Percentiles rank a stretch among this genome's conserved stretches.
Evolutionary conservation across 1,139 yeast genomes (phyloP).

Genomic region (Taphrina confusa): DNA sequence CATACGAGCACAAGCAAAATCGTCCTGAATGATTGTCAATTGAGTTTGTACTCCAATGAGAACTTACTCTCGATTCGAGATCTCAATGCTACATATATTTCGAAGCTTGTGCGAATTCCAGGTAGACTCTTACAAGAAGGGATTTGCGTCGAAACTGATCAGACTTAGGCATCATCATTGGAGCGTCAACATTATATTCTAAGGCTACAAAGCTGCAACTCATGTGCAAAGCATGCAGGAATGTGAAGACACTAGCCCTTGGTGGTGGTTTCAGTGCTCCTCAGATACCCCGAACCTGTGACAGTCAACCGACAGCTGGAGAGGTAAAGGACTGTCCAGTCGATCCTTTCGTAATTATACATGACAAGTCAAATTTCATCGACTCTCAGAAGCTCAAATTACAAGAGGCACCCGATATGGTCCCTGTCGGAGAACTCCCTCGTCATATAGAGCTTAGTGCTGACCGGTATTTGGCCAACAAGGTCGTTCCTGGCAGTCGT

Average conservation of each 20-base stretch:
- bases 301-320: conserved; percentile 57
- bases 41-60: conserved; percentile 73
- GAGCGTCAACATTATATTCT: conserved; percentile 85
- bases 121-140: conserved; percentile 51
- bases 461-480: conserved; percentile 85
- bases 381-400: conserved; percentile 93
- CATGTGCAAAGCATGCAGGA: conserved; percentile 86
- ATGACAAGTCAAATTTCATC: conserved; percentile 85
- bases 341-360: conserved; percentile 91
- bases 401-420: conserved; percentile 96
- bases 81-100: conserved; percentile 81
- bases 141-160: neutral
- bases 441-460: conserved; percentile 85
- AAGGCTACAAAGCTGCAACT: conserved; percentile 82
- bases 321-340: conserved; percentile 73
- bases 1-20: conserved; percentile 54
- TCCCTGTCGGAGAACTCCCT: conserved; percentile 99
- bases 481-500: conserved; percentile 91
- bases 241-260: conserved; percentile 66
- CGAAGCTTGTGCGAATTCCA: conserved; percentile 84
- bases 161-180: conserved; percentile 61
- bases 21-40: conserved; percentile 77
- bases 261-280: conserved; percentile 78
- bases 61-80: conserved; percentile 74
- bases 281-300: conserved; percentile 73